Conservation (phyloP, 106 monocot genomes). For the Agapanthus africanus region DNA sequence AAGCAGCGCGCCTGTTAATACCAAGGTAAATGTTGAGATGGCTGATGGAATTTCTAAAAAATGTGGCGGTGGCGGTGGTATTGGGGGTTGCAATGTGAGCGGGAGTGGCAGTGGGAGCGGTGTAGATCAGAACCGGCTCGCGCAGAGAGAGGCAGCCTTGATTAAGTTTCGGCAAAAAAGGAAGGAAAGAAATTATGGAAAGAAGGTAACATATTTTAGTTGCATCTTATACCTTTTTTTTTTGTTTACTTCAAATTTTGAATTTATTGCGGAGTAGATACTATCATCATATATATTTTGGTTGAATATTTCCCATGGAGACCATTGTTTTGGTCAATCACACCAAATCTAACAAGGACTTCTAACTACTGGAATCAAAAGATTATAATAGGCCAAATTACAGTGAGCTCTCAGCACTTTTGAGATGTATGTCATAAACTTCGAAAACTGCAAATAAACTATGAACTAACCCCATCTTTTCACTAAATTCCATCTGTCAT, state of each 20-base stretch:
- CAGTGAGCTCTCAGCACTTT: too few species aligned
- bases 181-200: constrained; percentile 79
- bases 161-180: constrained; percentile 84
- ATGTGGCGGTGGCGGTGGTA: constrained; percentile 15
- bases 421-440: too few species aligned
- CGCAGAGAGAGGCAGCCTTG: constrained; percentile 70
- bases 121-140: constrained; percentile 35
- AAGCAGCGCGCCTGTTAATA: constrained; percentile 25
- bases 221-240: neutral
- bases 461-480: too few species aligned
- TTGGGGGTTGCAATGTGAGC: constrained; percentile 34
- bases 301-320: neutral
- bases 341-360: neutral
- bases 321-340: neutral
- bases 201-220: constrained; percentile 51
- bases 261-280: neutral
- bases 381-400: neutral
- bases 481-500: too few species aligned
- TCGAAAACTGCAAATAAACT: too few species aligned
- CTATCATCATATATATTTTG: neutral
- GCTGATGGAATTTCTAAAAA: constrained; percentile 26
- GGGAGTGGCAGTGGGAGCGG: constrained; percentile 50
- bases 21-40: constrained; percentile 34
- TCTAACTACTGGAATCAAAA: neutral
- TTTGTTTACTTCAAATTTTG: neutral